These are phyloP conservation scores for Candida labiduridarum DNA, from an alignment of 1,139 yeast genomes.

Conservation along the genomic window DNA sequence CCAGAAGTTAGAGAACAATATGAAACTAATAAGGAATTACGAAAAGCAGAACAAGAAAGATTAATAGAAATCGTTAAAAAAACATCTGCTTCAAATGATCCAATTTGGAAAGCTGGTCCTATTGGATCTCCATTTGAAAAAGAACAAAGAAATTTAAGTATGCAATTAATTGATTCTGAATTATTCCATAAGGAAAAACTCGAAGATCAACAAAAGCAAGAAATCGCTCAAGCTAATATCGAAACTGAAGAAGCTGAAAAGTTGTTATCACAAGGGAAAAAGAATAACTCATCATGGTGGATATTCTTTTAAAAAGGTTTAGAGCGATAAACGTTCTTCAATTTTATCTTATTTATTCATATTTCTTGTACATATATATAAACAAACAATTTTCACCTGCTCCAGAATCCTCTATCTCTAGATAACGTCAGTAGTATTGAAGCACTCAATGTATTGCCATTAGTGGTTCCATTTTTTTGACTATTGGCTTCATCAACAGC, in stretches of 20 bases:
- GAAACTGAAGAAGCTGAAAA: slow-evolving; percentile 35
- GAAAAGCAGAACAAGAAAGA: slow-evolving; percentile 67
- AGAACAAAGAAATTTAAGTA: slow-evolving; percentile 33
- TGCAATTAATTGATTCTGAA: slow-evolving; percentile 50
- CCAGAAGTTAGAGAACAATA: slow-evolving; percentile 83
- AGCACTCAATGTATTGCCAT: slow-evolving; percentile 19
- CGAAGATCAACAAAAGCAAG: slow-evolving; percentile 42
- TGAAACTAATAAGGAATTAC: slow-evolving; percentile 62
- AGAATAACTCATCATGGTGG: slow-evolving; percentile 44
- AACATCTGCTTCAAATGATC: slow-evolving; percentile 68
- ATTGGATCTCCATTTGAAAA: slow-evolving; percentile 66
- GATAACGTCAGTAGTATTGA: slow-evolving; percentile 47
- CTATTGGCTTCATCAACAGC: slow-evolving; percentile 68
- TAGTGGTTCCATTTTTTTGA: slow-evolving; percentile 33
- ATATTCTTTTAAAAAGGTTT: slow-evolving; percentile 12
- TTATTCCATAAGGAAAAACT: slow-evolving; percentile 51
- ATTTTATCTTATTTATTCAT: not conserved
- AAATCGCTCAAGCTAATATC: slow-evolving; percentile 38
- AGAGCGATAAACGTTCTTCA: not conserved
- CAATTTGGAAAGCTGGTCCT: slow-evolving; percentile 79
- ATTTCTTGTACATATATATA: not conserved
- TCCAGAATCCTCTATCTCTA: slow-evolving; percentile 51
- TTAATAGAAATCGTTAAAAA: slow-evolving; percentile 64
- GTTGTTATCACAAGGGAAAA: slow-evolving; percentile 31
- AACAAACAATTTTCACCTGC: slow-evolving; percentile 17